Evolutionary conservation across 1,139 yeast species (phyloP), one percentile per base, ranked within the genome.

Genomic region (Arxiozyma bovina): DNA sequence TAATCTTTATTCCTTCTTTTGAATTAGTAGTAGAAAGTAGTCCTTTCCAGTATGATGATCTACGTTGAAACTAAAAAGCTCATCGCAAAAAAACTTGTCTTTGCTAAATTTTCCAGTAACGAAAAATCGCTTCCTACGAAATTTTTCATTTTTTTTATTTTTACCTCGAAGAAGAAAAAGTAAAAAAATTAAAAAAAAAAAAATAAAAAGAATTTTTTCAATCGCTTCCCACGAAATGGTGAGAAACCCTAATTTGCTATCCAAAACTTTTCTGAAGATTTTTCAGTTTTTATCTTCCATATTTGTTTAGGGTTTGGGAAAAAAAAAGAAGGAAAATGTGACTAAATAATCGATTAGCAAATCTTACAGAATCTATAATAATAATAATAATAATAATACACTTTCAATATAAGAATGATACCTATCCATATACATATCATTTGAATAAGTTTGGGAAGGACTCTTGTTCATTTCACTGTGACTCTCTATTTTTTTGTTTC

Each of bases 401-500:
- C 2, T 27, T 27, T 6, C 9, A 27, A 27, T 4, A 4, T 27
- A 27, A 27, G 30, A n/a, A 27, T 27, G 8, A 27, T 27, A 11
- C 2, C 30, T 27, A 27, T 27, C 30, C 30, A 27, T 27, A 27
- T 30, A 45, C 48, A 15, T 25, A 25, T 25, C 34, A 25, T 23
- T 11, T 17, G 17, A 15, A 15, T 23, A 6, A 18, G 8, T 18
- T 17, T 42, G 17, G n/a, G 23, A 12, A 27, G 2, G 11, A 3
- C 25, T 20, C 18, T 1, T 25, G 27, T 43, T 52, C 20, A 52
- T 52, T 20, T 23, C 25, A 5, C 11, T 45, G 41, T 38, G 30
- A 8, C 7, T 30, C 48, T 45, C 43, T 60, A 69, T n/a, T 61
- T 60, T 17, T 73, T 41, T 30, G 50, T 52, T 45, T 57, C 66